Percentiles rank a stretch among this genome's conserved stretches.
Evolutionary conservation across 768 basidiomycete genomes (phyloP).

Genomic region (Termitomyces eurrhizus): DNA sequence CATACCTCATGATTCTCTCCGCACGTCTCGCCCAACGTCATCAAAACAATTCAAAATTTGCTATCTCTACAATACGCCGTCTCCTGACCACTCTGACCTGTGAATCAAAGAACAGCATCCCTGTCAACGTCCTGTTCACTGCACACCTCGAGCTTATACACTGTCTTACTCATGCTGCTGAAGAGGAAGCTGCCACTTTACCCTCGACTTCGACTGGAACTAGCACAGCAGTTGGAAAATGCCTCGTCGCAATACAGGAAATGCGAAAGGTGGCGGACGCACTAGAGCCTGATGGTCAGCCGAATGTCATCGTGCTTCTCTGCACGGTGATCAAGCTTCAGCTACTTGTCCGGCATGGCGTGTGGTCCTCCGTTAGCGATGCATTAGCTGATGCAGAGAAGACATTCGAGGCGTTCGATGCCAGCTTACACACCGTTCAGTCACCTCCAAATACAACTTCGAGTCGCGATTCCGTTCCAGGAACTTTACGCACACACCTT

Average conservation of each 20-base stretch:
- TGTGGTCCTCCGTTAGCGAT: constrained; percentile 49
- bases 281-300: constrained; percentile 19
- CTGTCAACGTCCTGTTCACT: constrained; percentile 49
- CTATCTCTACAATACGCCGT: constrained; percentile 54
- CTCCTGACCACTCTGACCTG: constrained; percentile 41
- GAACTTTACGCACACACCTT: constrained; percentile 44
- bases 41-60: constrained; percentile 50
- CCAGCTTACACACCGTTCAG: not conserved
- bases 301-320: constrained; percentile 44
- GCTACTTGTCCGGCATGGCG: constrained; percentile 46
- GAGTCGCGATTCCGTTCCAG: not conserved
- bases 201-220: not conserved
- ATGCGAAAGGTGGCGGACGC: constrained; percentile 22
- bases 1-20: constrained; percentile 57
- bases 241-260: constrained; percentile 31
- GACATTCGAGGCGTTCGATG: not conserved
- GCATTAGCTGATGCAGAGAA: constrained; percentile 48
- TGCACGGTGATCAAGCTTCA: constrained; percentile 54
- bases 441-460: not conserved
- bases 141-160: constrained; percentile 55
- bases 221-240: constrained; percentile 13
- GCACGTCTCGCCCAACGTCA: constrained; percentile 51
- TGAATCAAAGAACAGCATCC: not conserved
- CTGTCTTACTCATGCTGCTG: constrained; percentile 18
- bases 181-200: constrained; percentile 9